Percentiles rank a stretch among this genome's conserved stretches.
phyloP scores from a whole-genome alignment of 2,329 filamentous ascomycete species.

The Fusarium pilosicola region DNA sequence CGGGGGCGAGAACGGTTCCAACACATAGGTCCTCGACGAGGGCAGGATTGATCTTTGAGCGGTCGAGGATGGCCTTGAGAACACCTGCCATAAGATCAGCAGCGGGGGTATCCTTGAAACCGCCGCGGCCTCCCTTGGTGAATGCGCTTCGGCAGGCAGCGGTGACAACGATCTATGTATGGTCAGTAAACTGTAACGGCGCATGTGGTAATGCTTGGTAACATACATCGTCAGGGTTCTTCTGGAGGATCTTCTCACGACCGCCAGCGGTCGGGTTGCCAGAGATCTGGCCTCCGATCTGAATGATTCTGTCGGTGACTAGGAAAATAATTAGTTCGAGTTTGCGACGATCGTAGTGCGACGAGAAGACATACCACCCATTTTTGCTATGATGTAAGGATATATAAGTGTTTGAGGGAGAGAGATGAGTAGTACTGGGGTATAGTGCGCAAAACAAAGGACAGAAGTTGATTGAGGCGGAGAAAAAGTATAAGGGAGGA shows the following conservation, averaged over 20 bases:
- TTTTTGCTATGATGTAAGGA: slow-evolving; percentile 39
- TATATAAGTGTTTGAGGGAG: not conserved
- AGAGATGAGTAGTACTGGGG: slow-evolving; percentile 5
- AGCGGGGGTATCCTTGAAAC: slow-evolving; percentile 92
- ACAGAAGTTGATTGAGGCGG: slow-evolving; percentile 3
- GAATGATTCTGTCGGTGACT: slow-evolving; percentile 68
- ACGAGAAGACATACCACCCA: slow-evolving; percentile 50
- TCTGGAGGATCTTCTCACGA: slow-evolving; percentile 69
- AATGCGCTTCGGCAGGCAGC: slow-evolving; percentile 90
- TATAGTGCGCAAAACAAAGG: slow-evolving; percentile 23
- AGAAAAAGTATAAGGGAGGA: slow-evolving; percentile 1
- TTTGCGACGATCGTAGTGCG: not conserved
- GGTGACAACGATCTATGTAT: slow-evolving; percentile 82
- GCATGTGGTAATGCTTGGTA: not conserved
- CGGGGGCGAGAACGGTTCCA: slow-evolving; percentile 89
- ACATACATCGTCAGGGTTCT: slow-evolving; percentile 73
- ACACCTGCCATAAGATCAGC: slow-evolving; percentile 87
- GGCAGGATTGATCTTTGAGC: slow-evolving; percentile 87
- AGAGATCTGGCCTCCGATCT: slow-evolving; percentile 71
- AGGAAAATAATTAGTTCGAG: slow-evolving; percentile 23
- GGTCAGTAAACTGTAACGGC: not conserved
- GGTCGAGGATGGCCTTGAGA: slow-evolving; percentile 82
- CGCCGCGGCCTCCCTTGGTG: slow-evolving; percentile 92
- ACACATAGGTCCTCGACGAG: slow-evolving; percentile 94
- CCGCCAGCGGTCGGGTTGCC: slow-evolving; percentile 65